Base-by-base conservation (phyloP, 140 eudicot genomes). In the Flaveria floridana region DNA sequence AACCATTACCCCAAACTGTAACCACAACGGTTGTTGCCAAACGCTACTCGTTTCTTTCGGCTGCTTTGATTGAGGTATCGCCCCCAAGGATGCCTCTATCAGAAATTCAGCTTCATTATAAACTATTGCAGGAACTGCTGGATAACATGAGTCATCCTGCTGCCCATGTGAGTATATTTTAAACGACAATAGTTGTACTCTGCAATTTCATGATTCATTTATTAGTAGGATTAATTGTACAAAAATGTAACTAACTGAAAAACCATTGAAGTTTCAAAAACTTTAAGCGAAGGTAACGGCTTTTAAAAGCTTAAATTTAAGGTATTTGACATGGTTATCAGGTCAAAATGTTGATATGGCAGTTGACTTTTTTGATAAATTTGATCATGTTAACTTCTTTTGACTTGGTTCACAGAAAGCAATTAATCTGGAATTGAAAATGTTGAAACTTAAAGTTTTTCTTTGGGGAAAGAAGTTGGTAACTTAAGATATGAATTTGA, bases 61-160 rank as follows among this genome's bases (percentile, higher is more conserved):
- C 97, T 78, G 96, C 88, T 50, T 85, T 94, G 56, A 88, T 90
- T 2, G 99, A 94, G 80, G 82, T 94, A 26, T 94, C 95, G 39
- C 90, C 99, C 18, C 90, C 85, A 3, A 87, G 82, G 65, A 90
- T 94, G 99, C 85, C 91, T 1, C 71, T 70, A 25, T 73, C 85
- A 28, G 99, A 94, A 84, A 52, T 83, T 64, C 85, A 80, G 84
- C 90, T 91, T 30, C 99, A 94, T 41, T 25, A 79, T 82, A 78
- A 70, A 57, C 84, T 94, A 77, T 85, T 94, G 82, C 81, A 86
- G 64, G 99, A 94, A 82, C 77, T 90, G 76, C 84, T 90, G 73
- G 77, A 75, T 78, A 87, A 87, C 74, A 94, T 94, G 99, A 87
- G 87, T 70, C 99, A 90, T 84, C 78, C 99, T 16, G 85, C 99